A percentile compares a stretch with the other conserved stretches of the same genome.
These are phyloP conservation scores for Scheffersomyces amazonensis DNA, from an alignment of 805 yeast genomes.

Conservation along the genomic window DNA sequence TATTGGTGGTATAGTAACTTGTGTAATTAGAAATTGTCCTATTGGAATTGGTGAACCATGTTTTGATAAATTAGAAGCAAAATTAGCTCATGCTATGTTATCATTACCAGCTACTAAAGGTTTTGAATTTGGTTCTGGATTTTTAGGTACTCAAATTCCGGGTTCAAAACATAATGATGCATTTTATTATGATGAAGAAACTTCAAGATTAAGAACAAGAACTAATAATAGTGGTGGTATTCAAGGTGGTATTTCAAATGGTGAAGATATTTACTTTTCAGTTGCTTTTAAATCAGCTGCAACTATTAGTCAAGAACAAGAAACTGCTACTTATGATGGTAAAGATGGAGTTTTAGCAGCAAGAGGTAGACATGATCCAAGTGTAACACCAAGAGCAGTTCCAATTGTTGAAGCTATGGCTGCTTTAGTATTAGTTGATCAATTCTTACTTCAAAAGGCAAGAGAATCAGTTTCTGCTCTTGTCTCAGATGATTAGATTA, in stretches of 20 bases:
- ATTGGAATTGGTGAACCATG: slow-evolving; percentile 97
- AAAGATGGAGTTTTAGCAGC: slow-evolving; percentile 85
- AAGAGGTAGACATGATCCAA: slow-evolving; percentile 97
- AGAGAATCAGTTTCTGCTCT: slow-evolving; percentile 44
- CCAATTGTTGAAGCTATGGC: slow-evolving; percentile 99
- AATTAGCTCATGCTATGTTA: slow-evolving; percentile 95
- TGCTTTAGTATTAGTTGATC: slow-evolving; percentile 89
- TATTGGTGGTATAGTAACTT: slow-evolving; percentile 96
- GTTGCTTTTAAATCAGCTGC: slow-evolving; percentile 99
- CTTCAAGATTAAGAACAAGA: slow-evolving; percentile 70
- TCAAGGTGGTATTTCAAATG: slow-evolving; percentile 97
- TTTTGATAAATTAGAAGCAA: slow-evolving; percentile 94
- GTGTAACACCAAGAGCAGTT: slow-evolving; percentile 97
- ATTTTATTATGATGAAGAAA: slow-evolving; percentile 59
- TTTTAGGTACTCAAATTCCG: slow-evolving; percentile 81
- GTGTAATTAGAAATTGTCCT: slow-evolving; percentile 93
- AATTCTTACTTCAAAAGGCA: slow-evolving; percentile 78
- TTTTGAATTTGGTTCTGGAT: slow-evolving; percentile 96
- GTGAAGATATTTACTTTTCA: slow-evolving; percentile 90
- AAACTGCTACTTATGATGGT: slow-evolving; percentile 87
- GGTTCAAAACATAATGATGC: slow-evolving; percentile 95
- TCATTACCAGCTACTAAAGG: slow-evolving; percentile 98
- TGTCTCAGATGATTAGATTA: not conserved
- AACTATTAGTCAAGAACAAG: slow-evolving; percentile 90
- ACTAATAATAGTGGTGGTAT: slow-evolving; percentile 96